phyloP scores from a whole-genome alignment of 1,284 basidiomycete species.

The Boletus mariae region DNA sequence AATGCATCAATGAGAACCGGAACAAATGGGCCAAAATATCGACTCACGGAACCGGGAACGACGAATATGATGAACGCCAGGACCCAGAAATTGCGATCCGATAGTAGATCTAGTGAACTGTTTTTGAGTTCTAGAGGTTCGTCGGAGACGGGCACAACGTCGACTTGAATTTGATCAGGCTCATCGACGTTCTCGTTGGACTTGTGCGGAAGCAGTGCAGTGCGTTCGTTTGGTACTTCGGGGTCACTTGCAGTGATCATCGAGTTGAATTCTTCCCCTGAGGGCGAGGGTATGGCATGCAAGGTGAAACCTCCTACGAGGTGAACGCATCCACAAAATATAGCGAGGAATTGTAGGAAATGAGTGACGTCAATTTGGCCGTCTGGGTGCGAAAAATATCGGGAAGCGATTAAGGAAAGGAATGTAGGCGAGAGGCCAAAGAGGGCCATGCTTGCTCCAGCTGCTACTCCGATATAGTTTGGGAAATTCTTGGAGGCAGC shows the following conservation, averaged over 20 bases:
- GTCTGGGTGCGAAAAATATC: constrained; percentile 49
- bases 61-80: constrained; percentile 40
- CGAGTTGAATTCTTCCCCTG: constrained; percentile 17
- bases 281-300: constrained; percentile 22
- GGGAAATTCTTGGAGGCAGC: constrained; percentile 71
- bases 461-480: constrained; percentile 57
- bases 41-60: constrained; percentile 61
- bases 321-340: constrained; percentile 51
- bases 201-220: constrained; percentile 39
- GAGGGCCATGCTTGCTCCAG: constrained; percentile 64
- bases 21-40: neutral
- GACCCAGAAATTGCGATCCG: constrained; percentile 60
- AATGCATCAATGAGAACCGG: neutral
- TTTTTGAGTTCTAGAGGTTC: constrained; percentile 33
- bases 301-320: constrained; percentile 50
- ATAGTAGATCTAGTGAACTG: constrained; percentile 41
- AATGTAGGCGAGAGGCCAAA: constrained; percentile 76
- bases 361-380: constrained; percentile 51
- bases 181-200: constrained; percentile 11
- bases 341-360: constrained; percentile 57
- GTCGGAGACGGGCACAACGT: constrained; percentile 26
- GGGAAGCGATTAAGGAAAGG: constrained; percentile 61
- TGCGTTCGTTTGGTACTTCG: constrained; percentile 39
- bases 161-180: constrained; percentile 11
- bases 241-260: constrained; percentile 36